Evolutionary conservation across 495 filamentous ascomycete species (phyloP), one percentile per base, ranked within the genome.

Genomic region (Chaetomium cochliodes): DNA sequence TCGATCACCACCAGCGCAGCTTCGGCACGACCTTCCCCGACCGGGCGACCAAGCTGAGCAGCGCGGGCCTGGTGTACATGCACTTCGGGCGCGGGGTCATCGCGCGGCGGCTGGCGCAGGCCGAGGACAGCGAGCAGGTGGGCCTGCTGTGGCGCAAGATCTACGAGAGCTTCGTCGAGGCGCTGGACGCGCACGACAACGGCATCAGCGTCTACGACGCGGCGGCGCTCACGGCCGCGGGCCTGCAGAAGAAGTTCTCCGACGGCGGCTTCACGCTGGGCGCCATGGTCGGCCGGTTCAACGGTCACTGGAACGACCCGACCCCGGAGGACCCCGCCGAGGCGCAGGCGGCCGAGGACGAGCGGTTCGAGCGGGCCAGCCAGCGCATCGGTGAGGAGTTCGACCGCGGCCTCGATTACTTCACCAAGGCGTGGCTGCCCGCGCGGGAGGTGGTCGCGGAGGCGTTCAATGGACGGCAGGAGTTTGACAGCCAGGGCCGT

Each of bases 101-200:
- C 70, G 84, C 88, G 20, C 83, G 87, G 60, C 81, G 86, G 44
- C 85, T 93, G 16, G 62, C 50, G 25, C 63, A 67, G 52, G 49
- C 69, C 26, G 73, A 84, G 64, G 85, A 90, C 39, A 83, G 84
- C 69, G 78, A 83, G 42, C 86, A 91, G 68, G 87, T 93, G 30
- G 79, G 81, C 28, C 73, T 96, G 26, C 78, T 98, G 30, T 97
- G 87, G 82, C 81, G 86, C 71, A 97, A 98, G 80, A 74, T 98
- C 26, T 98, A 98, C 82, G 87, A 86, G 54, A 88, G 90, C 71
- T 96, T 98, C 77, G 86, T 98, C 76, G 94, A 98, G 78, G 91
- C 94, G 20, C 86, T 98, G 47, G 94, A 98, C 77, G 94, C 92
- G 62, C 93, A 98, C 75, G 94, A 98, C 80, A 98, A 98, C 77